Percentiles rank a stretch among this genome's conserved stretches.
phyloP scores from a whole-genome alignment of 768 basidiomycete species.

The Lepiota brunneoincarnata region DNA sequence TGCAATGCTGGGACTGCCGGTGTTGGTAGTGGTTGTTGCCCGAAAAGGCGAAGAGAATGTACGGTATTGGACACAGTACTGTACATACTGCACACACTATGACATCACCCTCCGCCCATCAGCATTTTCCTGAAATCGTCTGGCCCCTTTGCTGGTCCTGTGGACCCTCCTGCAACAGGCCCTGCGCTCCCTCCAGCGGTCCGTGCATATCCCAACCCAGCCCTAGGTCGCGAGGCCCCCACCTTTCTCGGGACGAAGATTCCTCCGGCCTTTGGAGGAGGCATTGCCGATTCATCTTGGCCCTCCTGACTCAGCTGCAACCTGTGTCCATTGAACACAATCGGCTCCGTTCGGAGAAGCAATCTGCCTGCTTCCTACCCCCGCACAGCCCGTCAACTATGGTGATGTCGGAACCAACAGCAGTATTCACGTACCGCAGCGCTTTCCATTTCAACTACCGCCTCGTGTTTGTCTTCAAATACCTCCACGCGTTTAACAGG shows the following conservation, averaged over 20 bases:
- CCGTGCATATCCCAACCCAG: slow-evolving; percentile 59
- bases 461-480: slow-evolving; percentile 57
- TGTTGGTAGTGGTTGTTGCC: background rate
- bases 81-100: too few relatives aligned
- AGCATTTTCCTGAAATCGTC: slow-evolving; percentile 89
- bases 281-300: slow-evolving; percentile 27
- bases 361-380: slow-evolving; percentile 81
- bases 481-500: slow-evolving; percentile 73
- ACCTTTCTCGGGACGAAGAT: slow-evolving; percentile 66
- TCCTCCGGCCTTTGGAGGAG: slow-evolving; percentile 39
- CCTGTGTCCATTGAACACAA: slow-evolving; percentile 62
- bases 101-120: slow-evolving; percentile 18
- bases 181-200: slow-evolving; percentile 18
- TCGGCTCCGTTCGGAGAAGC: slow-evolving; percentile 66
- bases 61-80: background rate
- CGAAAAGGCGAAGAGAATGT: background rate
- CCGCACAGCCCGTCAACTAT: background rate
- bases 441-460: slow-evolving; percentile 63
- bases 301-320: slow-evolving; percentile 62
- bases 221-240: slow-evolving; percentile 64
- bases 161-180: slow-evolving; percentile 18
- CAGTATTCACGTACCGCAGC: slow-evolving; percentile 48
- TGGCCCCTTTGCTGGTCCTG: slow-evolving; percentile 53
- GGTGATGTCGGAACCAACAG: background rate
- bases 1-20: background rate